A percentile compares a stretch with the other conserved stretches of the same genome.
phyloP scores from a whole-genome alignment of 2,329 filamentous ascomycete species.

The Trichothecium sympodiale region DNA sequence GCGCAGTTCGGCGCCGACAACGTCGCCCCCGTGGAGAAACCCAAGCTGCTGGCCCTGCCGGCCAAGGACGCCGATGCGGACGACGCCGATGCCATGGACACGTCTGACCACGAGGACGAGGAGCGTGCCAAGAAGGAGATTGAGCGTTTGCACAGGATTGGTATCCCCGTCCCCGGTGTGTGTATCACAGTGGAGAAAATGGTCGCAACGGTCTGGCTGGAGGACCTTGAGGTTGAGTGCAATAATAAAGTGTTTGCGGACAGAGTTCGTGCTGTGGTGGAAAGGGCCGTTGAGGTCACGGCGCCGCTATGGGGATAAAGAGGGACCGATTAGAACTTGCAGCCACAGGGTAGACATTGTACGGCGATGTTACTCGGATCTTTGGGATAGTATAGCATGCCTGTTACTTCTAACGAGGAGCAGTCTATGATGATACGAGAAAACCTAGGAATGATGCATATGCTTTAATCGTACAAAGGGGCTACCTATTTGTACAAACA shows the following conservation, averaged over 20 bases:
- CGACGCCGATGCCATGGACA: constrained; percentile 17
- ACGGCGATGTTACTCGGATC: too few species aligned
- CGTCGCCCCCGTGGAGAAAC: constrained; percentile 61
- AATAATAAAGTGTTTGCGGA: constrained; percentile 67
- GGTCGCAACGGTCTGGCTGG: constrained; percentile 81
- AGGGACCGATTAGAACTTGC: too few species aligned
- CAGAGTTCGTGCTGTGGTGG: constrained; percentile 78
- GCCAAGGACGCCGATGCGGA: constrained; percentile 13
- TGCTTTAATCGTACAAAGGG: background rate
- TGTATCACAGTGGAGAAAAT: constrained; percentile 82
- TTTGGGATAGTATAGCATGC: too few species aligned
- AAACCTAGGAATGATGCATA: background rate
- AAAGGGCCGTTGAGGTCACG: constrained; percentile 79
- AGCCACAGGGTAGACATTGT: too few species aligned
- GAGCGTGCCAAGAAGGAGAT: constrained; percentile 59
- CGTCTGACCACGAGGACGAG: constrained; percentile 32
- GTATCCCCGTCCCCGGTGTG: constrained; percentile 84
- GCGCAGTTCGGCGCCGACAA: constrained; percentile 85
- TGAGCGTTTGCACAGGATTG: constrained; percentile 66
- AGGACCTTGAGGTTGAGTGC: constrained; percentile 85
- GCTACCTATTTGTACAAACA: background rate
- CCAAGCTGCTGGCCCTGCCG: constrained; percentile 39
- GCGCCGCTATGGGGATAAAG: constrained; percentile 55
- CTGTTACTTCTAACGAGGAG: too few species aligned
- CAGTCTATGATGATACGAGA: background rate